These are phyloP conservation scores for Cryptococcus wingfieldii DNA, from an alignment of 1,284 basidiomycete species.

Conservation along the genomic window DNA sequence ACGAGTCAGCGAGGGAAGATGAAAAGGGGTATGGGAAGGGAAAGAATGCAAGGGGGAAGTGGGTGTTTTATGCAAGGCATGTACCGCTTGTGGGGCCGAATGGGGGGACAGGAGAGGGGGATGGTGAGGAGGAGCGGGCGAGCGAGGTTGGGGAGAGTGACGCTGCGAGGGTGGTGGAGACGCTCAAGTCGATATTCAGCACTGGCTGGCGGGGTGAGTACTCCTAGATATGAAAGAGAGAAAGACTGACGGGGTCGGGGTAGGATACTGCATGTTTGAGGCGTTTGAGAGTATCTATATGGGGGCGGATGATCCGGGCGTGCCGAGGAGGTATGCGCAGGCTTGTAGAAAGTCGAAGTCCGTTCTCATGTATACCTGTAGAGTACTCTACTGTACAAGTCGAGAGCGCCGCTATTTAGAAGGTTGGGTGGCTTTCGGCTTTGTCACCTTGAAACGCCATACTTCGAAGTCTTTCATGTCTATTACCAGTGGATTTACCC, in stretches of 20 bases:
- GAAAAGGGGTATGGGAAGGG: neutral
- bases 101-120: neutral
- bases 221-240: neutral
- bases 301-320: slow-evolving; percentile 2
- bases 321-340: slow-evolving; percentile 5
- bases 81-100: slow-evolving; percentile 11
- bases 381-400: too few species aligned
- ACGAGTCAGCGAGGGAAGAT: neutral
- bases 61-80: slow-evolving; percentile 7
- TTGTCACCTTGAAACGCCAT: too few species aligned
- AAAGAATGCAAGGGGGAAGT: neutral
- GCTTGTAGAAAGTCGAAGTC: neutral
- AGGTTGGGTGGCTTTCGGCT: too few species aligned
- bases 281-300: slow-evolving; percentile 8
- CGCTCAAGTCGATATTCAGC: slow-evolving; percentile 8
- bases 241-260: neutral
- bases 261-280: slow-evolving; percentile 9
- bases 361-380: too few species aligned
- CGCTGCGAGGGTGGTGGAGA: slow-evolving; percentile 8
- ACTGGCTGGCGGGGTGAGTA: slow-evolving; percentile 16
- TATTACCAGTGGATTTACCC: too few species aligned
- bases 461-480: too few species aligned
- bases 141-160: slow-evolving; percentile 2
- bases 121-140: slow-evolving; percentile 3
- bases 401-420: too few species aligned